phyloP scores from a whole-genome alignment of 2,329 filamentous ascomycete genomes.

The Passalora sequoiae region DNA sequence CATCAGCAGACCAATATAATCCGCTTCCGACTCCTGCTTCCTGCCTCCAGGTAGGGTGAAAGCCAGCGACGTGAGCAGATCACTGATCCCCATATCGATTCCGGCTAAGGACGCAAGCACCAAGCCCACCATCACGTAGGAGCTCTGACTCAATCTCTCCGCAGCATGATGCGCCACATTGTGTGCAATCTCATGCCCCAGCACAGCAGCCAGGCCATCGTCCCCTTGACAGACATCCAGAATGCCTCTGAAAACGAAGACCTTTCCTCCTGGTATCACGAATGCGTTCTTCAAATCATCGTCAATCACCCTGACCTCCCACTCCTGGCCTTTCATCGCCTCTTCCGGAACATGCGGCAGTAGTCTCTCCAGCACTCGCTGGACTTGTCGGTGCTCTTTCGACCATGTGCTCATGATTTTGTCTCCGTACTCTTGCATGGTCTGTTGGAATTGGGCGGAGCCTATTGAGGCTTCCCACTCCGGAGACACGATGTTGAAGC shows the following conservation, averaged over 20 bases:
- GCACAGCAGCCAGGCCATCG: slow-evolving; percentile 65
- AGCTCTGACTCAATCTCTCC: slow-evolving; percentile 54
- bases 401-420: slow-evolving; percentile 58
- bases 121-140: slow-evolving; percentile 38
- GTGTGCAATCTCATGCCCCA: slow-evolving; percentile 77
- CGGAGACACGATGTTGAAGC: slow-evolving; percentile 66
- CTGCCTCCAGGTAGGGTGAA: slow-evolving; percentile 64
- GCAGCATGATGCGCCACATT: slow-evolving; percentile 63
- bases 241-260: slow-evolving; percentile 73
- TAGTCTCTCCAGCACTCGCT: slow-evolving; percentile 60
- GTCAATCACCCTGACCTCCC: slow-evolving; percentile 74
- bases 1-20: slow-evolving; percentile 76
- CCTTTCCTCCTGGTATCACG: slow-evolving; percentile 70
- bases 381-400: slow-evolving; percentile 52
- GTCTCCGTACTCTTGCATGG: slow-evolving; percentile 52
- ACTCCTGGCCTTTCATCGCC: slow-evolving; percentile 53
- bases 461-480: slow-evolving; percentile 51
- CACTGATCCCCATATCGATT: slow-evolving; percentile 36
- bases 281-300: slow-evolving; percentile 65
- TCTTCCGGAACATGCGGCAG: slow-evolving; percentile 55
- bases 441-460: slow-evolving; percentile 51
- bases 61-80: slow-evolving; percentile 54
- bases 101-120: slow-evolving; percentile 40
- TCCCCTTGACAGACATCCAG: slow-evolving; percentile 62
- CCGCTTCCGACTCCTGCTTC: slow-evolving; percentile 68